Percentiles rank a stretch among this genome's conserved stretches.
These are phyloP conservation scores for Geranium rotundifolium DNA, from an alignment of 345 rosid species.

Conservation along the genomic window DNA sequence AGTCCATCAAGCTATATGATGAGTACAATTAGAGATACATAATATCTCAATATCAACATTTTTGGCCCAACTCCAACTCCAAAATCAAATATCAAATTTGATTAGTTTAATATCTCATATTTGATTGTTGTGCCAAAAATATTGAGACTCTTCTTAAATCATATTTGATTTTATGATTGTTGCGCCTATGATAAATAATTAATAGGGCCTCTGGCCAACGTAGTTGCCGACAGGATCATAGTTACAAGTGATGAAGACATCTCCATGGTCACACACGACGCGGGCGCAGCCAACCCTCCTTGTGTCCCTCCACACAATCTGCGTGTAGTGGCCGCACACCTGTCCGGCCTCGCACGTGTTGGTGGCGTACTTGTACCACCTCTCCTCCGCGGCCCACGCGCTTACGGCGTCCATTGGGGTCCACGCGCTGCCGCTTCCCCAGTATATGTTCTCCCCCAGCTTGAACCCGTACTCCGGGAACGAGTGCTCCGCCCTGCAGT, in stretches of 20 bases:
- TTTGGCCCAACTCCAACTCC: no score
- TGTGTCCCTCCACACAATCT: conserved; percentile 67
- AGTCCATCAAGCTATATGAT: no score
- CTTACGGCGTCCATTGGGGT: conserved; percentile 51
- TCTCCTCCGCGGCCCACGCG: conserved; percentile 69
- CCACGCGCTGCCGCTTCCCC: conserved; percentile 72
- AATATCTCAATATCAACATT: no score
- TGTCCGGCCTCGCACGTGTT: conserved; percentile 51
- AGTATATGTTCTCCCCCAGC: conserved; percentile 71
- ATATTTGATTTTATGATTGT: no score
- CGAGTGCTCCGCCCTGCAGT: conserved; percentile 59
- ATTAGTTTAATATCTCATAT: no score
- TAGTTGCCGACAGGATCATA: conserved; percentile 83
- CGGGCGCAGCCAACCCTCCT: conserved; percentile 68
- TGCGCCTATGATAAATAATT: no score
- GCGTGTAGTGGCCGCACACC: conserved; percentile 85
- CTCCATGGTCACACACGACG: conserved; percentile 59
- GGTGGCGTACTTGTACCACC: conserved; percentile 40
- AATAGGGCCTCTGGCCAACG: conserved; percentile 60
- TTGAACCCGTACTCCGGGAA: conserved; percentile 43
- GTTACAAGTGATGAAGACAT: conserved; percentile 85
- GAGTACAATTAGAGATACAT: no score
- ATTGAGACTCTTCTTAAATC: no score
- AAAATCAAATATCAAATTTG: no score
- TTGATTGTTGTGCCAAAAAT: no score